Conservation (phyloP, 1,284 basidiomycete species). For the Cryptococcus sp. region DNA sequence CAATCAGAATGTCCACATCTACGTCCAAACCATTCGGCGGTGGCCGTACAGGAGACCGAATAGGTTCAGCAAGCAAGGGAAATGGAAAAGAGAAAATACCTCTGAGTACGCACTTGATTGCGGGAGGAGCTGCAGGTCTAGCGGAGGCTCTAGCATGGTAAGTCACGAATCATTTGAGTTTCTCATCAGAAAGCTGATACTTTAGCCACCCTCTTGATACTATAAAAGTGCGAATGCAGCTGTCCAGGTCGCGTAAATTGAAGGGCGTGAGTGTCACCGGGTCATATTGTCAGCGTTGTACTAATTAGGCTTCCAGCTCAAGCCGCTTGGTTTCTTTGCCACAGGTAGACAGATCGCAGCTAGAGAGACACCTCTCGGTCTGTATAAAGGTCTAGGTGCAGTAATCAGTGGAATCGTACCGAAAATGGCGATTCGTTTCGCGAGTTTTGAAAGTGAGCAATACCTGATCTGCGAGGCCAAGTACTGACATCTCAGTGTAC, state of each 20-base stretch:
- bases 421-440: conserved; percentile 99
- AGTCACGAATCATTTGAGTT: conserved; percentile 5
- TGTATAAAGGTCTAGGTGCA: conserved; percentile 99
- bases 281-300: background rate
- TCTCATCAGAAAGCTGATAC: background rate
- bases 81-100: conserved; percentile 45
- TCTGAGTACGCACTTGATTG: conserved; percentile 84
- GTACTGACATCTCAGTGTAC: conserved; percentile 55
- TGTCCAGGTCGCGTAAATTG: conserved; percentile 69
- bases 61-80: background rate
- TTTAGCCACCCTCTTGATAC: conserved; percentile 69
- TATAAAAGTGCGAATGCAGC: conserved; percentile 98
- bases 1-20: conserved; percentile 23
- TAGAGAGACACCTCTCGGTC: conserved; percentile 87
- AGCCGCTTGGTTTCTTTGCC: conserved; percentile 86
- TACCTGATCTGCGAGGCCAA: background rate
- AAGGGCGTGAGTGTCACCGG: conserved; percentile 62
- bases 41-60: conserved; percentile 24
- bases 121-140: conserved; percentile 83
- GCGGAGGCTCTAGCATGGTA: conserved; percentile 73
- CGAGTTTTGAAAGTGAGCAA: conserved; percentile 74
- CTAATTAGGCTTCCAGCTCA: conserved; percentile 57
- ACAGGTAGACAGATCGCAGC: conserved; percentile 85
- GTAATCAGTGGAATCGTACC: conserved; percentile 96
- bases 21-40: conserved; percentile 34